Conservation (phyloP, 176 grass and related monocot genomes). For the Saccharum officinarum region DNA sequence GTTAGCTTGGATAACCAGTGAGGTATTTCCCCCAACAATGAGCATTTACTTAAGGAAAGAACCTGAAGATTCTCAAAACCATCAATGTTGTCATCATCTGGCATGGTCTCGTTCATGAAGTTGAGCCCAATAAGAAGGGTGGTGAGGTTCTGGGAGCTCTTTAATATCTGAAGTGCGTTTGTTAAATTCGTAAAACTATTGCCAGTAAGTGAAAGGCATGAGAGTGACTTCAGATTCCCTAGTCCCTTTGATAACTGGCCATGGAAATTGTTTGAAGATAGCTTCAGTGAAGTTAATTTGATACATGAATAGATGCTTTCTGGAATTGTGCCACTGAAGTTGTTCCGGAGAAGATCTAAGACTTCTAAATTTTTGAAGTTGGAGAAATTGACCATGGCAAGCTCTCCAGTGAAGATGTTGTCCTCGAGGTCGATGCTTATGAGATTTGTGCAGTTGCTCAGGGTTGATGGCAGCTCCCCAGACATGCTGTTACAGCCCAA, state of each 20-base stretch:
- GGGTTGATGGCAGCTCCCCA: conserved; percentile 29
- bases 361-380: conserved; percentile 14
- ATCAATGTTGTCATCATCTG: background rate
- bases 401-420: conserved; percentile 18
- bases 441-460: conserved; percentile 34
- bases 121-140: background rate
- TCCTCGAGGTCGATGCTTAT: background rate
- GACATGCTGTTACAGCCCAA: conserved; percentile 18
- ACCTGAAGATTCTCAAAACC: conserved; percentile 40
- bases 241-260: conserved; percentile 2
- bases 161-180: conserved; percentile 22
- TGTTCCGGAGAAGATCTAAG: background rate
- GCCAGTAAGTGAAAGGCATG: background rate
- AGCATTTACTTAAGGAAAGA: background rate
- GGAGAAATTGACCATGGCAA: conserved; percentile 37
- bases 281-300: background rate
- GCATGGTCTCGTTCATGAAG: conserved; percentile 16
- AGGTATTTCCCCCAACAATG: conserved; percentile 11
- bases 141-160: background rate
- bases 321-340: conserved; percentile 31
- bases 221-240: conserved; percentile 7
- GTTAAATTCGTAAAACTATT: conserved; percentile 27
- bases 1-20: background rate
- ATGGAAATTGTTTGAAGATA: background rate
- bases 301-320: conserved; percentile 45